Conservation (phyloP, 2,329 filamentous ascomycete species). For the Penicillium brasilianum region DNA sequence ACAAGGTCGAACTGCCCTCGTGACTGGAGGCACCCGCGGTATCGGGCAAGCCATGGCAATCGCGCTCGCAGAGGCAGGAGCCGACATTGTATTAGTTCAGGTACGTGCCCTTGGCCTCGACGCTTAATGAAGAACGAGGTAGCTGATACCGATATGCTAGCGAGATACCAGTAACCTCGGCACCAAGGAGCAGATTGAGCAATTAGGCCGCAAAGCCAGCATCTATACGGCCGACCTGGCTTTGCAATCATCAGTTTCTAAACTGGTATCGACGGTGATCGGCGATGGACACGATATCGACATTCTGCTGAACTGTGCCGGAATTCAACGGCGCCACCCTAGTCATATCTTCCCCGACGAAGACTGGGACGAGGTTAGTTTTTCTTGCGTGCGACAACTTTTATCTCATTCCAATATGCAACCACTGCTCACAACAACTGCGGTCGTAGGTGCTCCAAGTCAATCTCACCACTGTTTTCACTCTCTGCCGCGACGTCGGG, state of each 20-base stretch:
- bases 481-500: slow-evolving; percentile 40
- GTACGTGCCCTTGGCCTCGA: background rate
- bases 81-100: slow-evolving; percentile 38
- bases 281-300: slow-evolving; percentile 61
- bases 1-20: slow-evolving; percentile 37
- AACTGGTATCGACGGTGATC: slow-evolving; percentile 37
- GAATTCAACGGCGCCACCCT: slow-evolving; percentile 77
- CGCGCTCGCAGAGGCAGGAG: slow-evolving; percentile 44
- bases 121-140: background rate
- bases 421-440: background rate
- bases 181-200: slow-evolving; percentile 33
- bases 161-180: slow-evolving; percentile 25
- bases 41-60: slow-evolving; percentile 45
- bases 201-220: slow-evolving; percentile 38
- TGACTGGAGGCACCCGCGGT: slow-evolving; percentile 45
- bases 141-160: slow-evolving; percentile 14
- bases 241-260: slow-evolving; percentile 36
- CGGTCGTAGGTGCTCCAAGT: slow-evolving; percentile 71
- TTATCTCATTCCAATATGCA: background rate
- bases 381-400: background rate
- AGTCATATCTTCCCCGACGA: slow-evolving; percentile 71
- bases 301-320: slow-evolving; percentile 81
- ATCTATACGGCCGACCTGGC: slow-evolving; percentile 45
- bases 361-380: slow-evolving; percentile 69
- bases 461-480: slow-evolving; percentile 80